Percentiles rank a stretch among this genome's conserved stretches.
Evolutionary conservation across 176 grass and related monocot genomes (phyloP).

Genomic region (Canna indica): DNA sequence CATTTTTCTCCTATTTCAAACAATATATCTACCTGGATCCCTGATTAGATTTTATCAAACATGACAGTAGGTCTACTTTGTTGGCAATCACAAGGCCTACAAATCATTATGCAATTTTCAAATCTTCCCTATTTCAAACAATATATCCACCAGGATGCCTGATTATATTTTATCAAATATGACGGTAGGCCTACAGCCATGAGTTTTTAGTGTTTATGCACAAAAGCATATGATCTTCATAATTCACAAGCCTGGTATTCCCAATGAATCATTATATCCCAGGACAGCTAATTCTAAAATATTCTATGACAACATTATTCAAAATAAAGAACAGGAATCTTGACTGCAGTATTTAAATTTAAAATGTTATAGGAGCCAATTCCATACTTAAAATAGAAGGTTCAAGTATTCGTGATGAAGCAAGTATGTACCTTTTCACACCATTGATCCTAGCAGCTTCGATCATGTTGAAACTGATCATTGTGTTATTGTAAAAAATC

Average conservation of each 20-base stretch:
- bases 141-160: neutral
- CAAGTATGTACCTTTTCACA: conserved; percentile 14
- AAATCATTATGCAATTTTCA: neutral
- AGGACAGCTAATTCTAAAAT: no score
- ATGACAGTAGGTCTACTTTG: neutral
- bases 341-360: neutral
- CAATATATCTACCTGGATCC: neutral
- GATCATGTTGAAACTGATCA: conserved; percentile 23
- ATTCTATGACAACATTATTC: no score
- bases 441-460: conserved; percentile 23
- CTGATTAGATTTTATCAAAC: neutral
- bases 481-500: conserved; percentile 19
- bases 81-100: neutral
- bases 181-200: neutral
- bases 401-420: neutral
- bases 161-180: neutral
- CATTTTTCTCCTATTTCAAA: neutral
- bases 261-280: no score
- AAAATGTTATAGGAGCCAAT: neutral
- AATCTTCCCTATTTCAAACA: neutral
- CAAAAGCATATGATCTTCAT: no score
- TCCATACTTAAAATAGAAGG: neutral
- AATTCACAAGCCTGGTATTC: no score
- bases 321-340: no score
- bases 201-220: no score